phyloP scores from a whole-genome alignment of 164 flowering plant species.

The Berberis vulgaris region DNA sequence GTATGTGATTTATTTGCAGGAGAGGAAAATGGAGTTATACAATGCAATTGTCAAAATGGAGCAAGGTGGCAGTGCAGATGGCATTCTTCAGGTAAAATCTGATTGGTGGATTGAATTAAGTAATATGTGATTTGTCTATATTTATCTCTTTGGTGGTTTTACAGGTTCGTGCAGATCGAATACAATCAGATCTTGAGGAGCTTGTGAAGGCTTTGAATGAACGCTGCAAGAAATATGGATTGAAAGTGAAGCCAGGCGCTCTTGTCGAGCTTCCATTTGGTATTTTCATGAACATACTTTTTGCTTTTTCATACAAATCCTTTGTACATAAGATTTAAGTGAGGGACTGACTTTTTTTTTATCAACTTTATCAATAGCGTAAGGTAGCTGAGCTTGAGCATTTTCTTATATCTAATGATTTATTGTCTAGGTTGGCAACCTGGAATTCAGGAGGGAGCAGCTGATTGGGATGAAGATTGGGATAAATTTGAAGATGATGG shows the following conservation, averaged over 20 bases:
- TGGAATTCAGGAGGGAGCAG: conserved; percentile 80
- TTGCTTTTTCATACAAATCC: background rate
- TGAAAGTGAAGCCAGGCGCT: conserved; percentile 66
- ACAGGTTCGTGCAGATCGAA: conserved; percentile 67
- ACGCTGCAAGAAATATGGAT: conserved; percentile 89
- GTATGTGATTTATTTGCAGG: conserved; percentile 30
- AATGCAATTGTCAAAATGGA: conserved; percentile 85
- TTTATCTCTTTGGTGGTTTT: conserved; percentile 2
- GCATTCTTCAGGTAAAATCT: conserved; percentile 53
- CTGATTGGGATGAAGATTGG: conserved; percentile 98
- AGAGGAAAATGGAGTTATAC: conserved; percentile 70
- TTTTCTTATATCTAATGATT: background rate
- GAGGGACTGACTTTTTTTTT: background rate
- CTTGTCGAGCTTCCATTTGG: conserved; percentile 92
- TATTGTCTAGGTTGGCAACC: conserved; percentile 31
- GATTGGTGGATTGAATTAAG: background rate
- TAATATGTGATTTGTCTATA: background rate
- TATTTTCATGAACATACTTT: conserved; percentile 14
- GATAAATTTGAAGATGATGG: conserved; percentile 80
- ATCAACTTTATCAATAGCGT: background rate
- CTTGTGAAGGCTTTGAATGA: conserved; percentile 72
- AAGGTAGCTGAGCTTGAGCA: background rate
- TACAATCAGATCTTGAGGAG: conserved; percentile 77
- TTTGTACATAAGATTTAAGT: background rate
- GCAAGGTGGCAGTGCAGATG: conserved; percentile 55